Conservation (phyloP, 192 early-diverging fungal species). For the Paraglomus brasilianum region DNA sequence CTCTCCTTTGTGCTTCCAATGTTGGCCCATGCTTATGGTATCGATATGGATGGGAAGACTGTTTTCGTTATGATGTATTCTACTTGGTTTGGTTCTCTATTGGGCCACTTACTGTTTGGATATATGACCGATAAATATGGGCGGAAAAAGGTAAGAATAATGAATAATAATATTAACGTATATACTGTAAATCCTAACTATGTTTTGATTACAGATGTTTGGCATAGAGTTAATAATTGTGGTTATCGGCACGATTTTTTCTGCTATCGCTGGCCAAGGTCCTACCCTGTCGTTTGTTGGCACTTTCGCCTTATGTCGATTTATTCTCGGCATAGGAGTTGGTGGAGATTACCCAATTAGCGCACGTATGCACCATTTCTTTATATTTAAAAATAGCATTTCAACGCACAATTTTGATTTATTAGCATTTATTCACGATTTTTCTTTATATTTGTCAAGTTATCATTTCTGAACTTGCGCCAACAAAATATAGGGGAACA, state of each 20-base stretch:
- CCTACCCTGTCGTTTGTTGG: conserved; percentile 68
- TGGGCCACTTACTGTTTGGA: conserved; percentile 89
- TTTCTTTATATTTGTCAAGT: conserved; percentile 87
- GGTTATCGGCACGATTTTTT: conserved; percentile 81
- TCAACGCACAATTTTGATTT: no score
- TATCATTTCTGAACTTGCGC: conserved; percentile 91
- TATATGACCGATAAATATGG: conserved; percentile 83
- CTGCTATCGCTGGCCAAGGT: conserved; percentile 69
- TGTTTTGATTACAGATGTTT: conserved; percentile 56
- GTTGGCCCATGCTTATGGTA: conserved; percentile 65
- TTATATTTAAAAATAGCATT: no score
- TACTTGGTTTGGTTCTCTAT: conserved; percentile 72
- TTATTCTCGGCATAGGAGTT: conserved; percentile 90
- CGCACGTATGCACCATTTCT: conserved; percentile 38
- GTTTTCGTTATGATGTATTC: conserved; percentile 86
- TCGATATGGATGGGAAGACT: conserved; percentile 83
- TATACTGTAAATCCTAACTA: no score
- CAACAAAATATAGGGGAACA: conserved; percentile 74
- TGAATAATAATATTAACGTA: conserved; percentile 24
- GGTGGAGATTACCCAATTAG: conserved; percentile 93
- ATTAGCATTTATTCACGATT: conserved; percentile 30
- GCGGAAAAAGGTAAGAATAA: conserved; percentile 46
- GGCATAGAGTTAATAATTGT: conserved; percentile 88
- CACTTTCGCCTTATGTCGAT: conserved; percentile 84
- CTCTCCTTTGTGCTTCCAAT: conserved; percentile 89